Conservation (phyloP, 2,329 filamentous ascomycete species). For the Fonsecaea pedrosoi region DNA sequence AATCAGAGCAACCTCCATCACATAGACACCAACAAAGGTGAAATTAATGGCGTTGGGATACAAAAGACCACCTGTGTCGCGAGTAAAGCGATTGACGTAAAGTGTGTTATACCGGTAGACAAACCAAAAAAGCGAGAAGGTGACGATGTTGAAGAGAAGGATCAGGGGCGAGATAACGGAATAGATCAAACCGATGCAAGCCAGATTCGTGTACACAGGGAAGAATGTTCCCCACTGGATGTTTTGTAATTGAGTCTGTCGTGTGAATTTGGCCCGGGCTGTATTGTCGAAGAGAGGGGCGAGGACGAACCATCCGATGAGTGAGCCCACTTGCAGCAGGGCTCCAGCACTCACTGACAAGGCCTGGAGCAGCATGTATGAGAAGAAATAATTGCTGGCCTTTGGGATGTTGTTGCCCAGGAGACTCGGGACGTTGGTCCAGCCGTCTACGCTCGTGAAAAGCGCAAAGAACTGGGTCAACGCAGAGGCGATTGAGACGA, state of each 20-base stretch:
- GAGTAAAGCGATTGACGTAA: constrained; percentile 87
- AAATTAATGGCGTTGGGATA: constrained; percentile 95
- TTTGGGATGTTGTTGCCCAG: constrained; percentile 82
- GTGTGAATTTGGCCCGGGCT: constrained; percentile 78
- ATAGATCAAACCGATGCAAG: constrained; percentile 89
- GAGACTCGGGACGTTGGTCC: constrained; percentile 73
- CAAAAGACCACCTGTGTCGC: constrained; percentile 89
- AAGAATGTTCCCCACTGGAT: constrained; percentile 94
- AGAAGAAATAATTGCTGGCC: constrained; percentile 96
- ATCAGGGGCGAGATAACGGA: constrained; percentile 88
- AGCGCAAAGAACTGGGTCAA: constrained; percentile 70
- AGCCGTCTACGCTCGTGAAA: constrained; percentile 67
- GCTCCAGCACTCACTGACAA: constrained; percentile 89
- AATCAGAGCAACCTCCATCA: constrained; percentile 90
- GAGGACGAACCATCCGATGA: constrained; percentile 81
- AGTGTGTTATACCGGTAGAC: constrained; percentile 97
- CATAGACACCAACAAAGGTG: constrained; percentile 90
- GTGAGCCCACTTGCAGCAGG: constrained; percentile 78
- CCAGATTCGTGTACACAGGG: constrained; percentile 95
- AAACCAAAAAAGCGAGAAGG: constrained; percentile 89
- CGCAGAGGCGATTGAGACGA: constrained; percentile 84
- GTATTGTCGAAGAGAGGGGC: constrained; percentile 85
- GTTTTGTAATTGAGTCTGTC: constrained; percentile 77
- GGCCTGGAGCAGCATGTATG: constrained; percentile 95
- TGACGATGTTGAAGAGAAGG: constrained; percentile 89